Percentiles rank a stretch among this genome's conserved stretches.
Conservation (phyloP, 2,329 filamentous ascomycete genomes). For the Colletotrichum siamense region DNA sequence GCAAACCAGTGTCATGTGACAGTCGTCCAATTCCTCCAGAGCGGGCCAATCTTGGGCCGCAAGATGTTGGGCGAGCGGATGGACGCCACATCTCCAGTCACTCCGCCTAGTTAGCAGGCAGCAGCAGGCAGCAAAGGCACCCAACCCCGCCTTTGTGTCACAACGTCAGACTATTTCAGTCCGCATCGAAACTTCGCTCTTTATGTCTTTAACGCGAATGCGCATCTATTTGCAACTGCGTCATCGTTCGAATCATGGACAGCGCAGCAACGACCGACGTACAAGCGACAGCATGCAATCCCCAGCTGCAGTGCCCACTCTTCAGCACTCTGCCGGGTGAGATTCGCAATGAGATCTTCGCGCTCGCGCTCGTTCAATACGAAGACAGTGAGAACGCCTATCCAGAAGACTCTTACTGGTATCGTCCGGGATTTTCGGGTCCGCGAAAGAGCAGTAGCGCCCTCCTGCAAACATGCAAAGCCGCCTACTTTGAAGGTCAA, state of each 20-base stretch:
- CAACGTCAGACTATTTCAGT: not conserved
- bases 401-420: conserved; percentile 37
- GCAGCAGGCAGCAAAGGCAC: not conserved
- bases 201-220: not conserved
- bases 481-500: not conserved
- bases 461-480: conserved; percentile 47
- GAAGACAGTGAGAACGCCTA: conserved; percentile 36
- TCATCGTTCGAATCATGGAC: not conserved
- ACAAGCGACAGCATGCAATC: not conserved
- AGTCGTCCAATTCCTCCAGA: not conserved
- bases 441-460: conserved; percentile 38
- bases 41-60: not conserved
- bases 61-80: not conserved
- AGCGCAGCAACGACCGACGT: accelerated
- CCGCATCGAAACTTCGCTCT: not conserved
- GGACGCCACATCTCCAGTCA: not conserved
- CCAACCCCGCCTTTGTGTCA: conserved; percentile 8
- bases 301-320: conserved; percentile 24
- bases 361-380: conserved; percentile 41
- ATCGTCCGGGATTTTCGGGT: conserved; percentile 45
- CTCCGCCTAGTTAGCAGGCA: not conserved
- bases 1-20: not conserved
- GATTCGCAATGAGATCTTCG: conserved; percentile 53
- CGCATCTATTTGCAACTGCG: accelerated
- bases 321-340: conserved; percentile 51